Conservation (phyloP, 2,329 filamentous ascomycete species). For the Pseudocercospora fuligena region DNA sequence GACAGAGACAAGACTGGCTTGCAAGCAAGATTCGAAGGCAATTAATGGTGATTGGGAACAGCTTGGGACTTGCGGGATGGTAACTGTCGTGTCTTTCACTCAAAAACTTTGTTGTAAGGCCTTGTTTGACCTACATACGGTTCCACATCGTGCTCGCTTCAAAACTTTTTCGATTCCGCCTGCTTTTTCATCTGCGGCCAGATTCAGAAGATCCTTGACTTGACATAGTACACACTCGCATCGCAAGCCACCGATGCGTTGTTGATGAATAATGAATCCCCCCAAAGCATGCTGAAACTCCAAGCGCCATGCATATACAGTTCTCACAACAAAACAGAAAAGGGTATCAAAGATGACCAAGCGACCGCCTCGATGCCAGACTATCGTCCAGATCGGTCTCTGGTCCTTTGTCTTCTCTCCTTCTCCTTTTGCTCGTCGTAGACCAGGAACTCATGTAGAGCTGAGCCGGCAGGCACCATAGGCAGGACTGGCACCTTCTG, state of each 20-base stretch:
- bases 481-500: slow-evolving; percentile 91
- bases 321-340: neutral
- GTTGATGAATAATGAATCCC: neutral
- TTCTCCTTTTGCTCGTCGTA: slow-evolving; percentile 71
- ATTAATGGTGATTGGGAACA: no score
- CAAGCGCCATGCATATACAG: slow-evolving; percentile 23
- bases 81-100: no score
- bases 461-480: slow-evolving; percentile 90
- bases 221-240: neutral
- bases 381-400: slow-evolving; percentile 45
- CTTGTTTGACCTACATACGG: neutral
- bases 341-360: slow-evolving; percentile 9
- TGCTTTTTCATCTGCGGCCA: neutral
- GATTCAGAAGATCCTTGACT: neutral
- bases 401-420: slow-evolving; percentile 43
- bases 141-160: neutral
- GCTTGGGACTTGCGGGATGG: no score
- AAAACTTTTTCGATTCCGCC: neutral
- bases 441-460: slow-evolving; percentile 88
- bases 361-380: neutral
- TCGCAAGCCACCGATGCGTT: neutral
- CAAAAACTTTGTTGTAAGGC: no score
- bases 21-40: no score
- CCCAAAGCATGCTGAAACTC: slow-evolving; percentile 1
- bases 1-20: no score